These are phyloP conservation scores for Heterococcus sp. DNA, from an alignment of 108 stramenopile genomes.

Conservation along the genomic window DNA sequence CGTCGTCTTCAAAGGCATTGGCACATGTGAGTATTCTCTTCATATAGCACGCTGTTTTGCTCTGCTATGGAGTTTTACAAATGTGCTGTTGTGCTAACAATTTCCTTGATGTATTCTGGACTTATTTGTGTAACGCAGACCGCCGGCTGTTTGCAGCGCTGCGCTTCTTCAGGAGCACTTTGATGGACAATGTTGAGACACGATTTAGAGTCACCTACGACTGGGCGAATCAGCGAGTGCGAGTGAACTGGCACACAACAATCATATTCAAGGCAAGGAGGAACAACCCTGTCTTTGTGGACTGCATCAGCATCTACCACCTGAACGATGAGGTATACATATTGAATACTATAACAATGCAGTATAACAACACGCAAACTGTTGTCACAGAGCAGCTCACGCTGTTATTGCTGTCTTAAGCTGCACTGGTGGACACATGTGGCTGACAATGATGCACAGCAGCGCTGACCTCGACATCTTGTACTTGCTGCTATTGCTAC, in stretches of 20 bases:
- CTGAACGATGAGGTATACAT: conserved; percentile 23
- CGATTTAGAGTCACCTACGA: conserved; percentile 36
- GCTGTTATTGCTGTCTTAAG: too few relatives aligned
- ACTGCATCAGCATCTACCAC: conserved; percentile 23
- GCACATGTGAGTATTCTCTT: background rate
- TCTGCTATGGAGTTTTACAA: too few relatives aligned
- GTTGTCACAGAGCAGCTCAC: too few relatives aligned
- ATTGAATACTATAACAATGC: too few relatives aligned
- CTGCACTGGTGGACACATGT: too few relatives aligned
- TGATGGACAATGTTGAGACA: conserved; percentile 17
- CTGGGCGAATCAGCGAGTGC: conserved; percentile 42
- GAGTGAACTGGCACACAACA: conserved; percentile 20
- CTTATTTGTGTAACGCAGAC: conserved; percentile 1
- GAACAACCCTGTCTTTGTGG: conserved; percentile 18
- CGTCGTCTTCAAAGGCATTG: background rate
- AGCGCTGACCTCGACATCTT: too few relatives aligned
- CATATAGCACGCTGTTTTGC: too few relatives aligned
- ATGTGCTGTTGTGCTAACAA: too few relatives aligned
- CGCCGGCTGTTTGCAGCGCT: conserved; percentile 41
- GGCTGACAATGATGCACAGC: too few relatives aligned
- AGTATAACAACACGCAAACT: too few relatives aligned
- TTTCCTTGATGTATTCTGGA: too few relatives aligned
- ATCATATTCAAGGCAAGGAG: conserved; percentile 19
- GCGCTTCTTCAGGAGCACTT: conserved; percentile 29
- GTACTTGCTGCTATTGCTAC: too few relatives aligned